Percentiles rank a stretch among this genome's conserved stretches.
Conservation (phyloP, 441 rosid species). For the Populus hybrid region DNA sequence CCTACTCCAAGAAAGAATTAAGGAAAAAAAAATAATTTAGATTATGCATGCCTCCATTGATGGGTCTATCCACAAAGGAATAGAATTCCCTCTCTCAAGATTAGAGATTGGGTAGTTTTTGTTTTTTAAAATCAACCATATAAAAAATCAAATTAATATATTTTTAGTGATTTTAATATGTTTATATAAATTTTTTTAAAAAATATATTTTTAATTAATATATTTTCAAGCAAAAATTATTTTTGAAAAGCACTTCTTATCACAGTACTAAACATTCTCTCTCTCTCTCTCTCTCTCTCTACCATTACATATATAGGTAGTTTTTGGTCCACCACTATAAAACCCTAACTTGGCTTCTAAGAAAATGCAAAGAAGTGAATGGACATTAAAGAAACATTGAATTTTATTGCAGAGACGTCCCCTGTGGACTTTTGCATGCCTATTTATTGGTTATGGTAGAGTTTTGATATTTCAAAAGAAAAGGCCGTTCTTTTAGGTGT, state of each 20-base stretch:
- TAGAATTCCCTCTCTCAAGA: not conserved
- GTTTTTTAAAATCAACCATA: too few relatives aligned
- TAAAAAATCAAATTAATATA: too few relatives aligned
- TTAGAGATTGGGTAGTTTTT: not conserved
- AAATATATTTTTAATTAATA: too few relatives aligned
- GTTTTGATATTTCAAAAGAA: not conserved
- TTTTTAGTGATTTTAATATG: too few relatives aligned
- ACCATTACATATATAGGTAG: not conserved
- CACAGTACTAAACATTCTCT: too few relatives aligned
- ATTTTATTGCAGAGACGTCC: slow-evolving; percentile 2
- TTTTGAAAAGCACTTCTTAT: too few relatives aligned
- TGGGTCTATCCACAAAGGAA: slow-evolving; percentile 10
- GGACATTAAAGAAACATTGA: slow-evolving; percentile 5
- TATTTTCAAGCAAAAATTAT: too few relatives aligned
- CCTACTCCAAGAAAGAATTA: not conserved
- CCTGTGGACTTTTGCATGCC: not conserved
- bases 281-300: not conserved
- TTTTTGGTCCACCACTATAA: slow-evolving; percentile 23
- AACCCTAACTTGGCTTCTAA: slow-evolving; percentile 24
- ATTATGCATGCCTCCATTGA: not conserved
- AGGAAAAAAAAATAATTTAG: not conserved
- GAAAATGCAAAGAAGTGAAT: slow-evolving; percentile 24
- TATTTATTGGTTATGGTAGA: slow-evolving; percentile 22
- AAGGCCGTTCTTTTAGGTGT: not conserved
- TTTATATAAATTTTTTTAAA: too few relatives aligned